Conservation (phyloP, 192 early-diverging fungal species). For the Jimgerdemannia lactiflua region DNA sequence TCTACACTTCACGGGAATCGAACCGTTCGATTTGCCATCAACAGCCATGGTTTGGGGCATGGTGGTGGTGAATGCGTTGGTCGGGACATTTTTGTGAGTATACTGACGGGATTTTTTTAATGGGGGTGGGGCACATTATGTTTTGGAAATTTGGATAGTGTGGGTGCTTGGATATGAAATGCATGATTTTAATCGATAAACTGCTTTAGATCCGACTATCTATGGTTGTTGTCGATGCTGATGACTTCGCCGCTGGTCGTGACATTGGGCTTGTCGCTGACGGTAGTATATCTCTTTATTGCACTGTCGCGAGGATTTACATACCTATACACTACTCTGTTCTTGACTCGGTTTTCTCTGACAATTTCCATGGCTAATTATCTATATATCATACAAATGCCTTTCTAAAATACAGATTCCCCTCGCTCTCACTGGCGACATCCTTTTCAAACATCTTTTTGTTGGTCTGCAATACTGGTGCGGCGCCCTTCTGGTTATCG, state of each 20-base stretch:
- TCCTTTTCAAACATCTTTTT: constrained; percentile 58
- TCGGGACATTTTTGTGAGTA: constrained; percentile 74
- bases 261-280: constrained; percentile 73
- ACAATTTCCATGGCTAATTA: too few relatives aligned
- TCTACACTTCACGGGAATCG: constrained; percentile 58
- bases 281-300: constrained; percentile 42
- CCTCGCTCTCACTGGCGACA: constrained; percentile 65
- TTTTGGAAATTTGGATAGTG: too few relatives aligned
- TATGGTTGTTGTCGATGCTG: constrained; percentile 75
- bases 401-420: constrained; percentile 41
- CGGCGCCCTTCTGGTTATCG: constrained; percentile 63
- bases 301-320: too few relatives aligned
- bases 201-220: constrained; percentile 66
- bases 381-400: neutral
- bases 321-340: too few relatives aligned
- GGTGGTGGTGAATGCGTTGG: constrained; percentile 67
- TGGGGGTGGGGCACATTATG: neutral
- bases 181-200: too few relatives aligned
- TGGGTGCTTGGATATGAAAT: too few relatives aligned
- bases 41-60: constrained; percentile 52
- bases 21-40: constrained; percentile 61
- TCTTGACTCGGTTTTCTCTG: too few relatives aligned
- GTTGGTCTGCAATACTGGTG: constrained; percentile 53
- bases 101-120: neutral
- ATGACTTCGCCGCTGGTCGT: constrained; percentile 83